Base-by-base conservation (phyloP, 2,329 filamentous ascomycete species). In the Fusarium albidum region DNA sequence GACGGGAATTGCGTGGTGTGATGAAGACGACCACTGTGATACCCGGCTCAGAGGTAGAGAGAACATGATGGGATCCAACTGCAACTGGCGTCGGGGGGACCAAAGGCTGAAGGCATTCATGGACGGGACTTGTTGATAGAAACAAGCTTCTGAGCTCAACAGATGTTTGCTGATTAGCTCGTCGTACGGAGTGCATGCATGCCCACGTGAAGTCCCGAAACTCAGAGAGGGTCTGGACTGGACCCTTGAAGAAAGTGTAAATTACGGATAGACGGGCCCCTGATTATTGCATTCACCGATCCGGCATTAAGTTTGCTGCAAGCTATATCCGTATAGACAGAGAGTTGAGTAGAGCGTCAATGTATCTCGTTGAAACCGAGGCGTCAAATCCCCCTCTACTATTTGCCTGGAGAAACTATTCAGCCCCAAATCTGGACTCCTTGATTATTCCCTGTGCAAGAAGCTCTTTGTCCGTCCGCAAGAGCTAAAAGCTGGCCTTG, bases 211-310 rank as follows among this genome's bases (percentile, higher is more conserved):
- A n/a, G 26, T 18, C 21, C 43, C 31, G 33, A 38, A 27, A 27
- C 14, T 45, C 31, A 14, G 27, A 27, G 34, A 29, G 4, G 21
- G 21, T 10, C 45, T 35, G 21, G 42, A 42, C 45, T 35, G 21
- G 42, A 42, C 46, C 38, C 37, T 42, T 49, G 37, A 35, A 29
- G 31, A 45, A 62, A 56, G 40, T 42, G 47, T 47, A 62, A 62
- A 62, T 62, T 62, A n/a, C n/a, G n/a, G n/a, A n/a, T n/a, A 59
- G 46, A 52, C 59, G 56, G 46, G 49, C 59, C 58, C 59, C 58
- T n/a, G n/a, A n/a, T n/a, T 61, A 60, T 62, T 63, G 47, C 38
- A 27, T 29, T 27, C 45, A 41, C 28, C 39, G 31, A 39, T 33
- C 28, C 34, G n/a, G 38, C 17, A 41, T 33, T 17, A 48, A 37